A percentile compares a stretch with the other conserved stretches of the same genome.
phyloP scores from a whole-genome alignment of 1,139 yeast species.

The Zygoascus meyerae region DNA sequence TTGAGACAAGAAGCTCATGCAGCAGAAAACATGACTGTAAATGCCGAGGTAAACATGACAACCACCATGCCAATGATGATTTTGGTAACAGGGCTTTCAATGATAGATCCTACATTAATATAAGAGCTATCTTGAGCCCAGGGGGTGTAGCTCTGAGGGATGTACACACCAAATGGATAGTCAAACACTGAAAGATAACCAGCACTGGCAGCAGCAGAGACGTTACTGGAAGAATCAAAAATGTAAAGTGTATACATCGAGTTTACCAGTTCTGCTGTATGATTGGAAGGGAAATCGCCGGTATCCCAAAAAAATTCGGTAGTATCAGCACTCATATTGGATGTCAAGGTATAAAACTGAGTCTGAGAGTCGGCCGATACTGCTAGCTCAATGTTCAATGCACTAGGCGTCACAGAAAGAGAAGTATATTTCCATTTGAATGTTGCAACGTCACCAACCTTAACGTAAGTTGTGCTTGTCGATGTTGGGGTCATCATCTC shows the following conservation, averaged over 20 bases:
- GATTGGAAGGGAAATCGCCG: slow-evolving; percentile 26
- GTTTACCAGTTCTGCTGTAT: slow-evolving; percentile 27
- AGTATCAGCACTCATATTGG: slow-evolving; percentile 30
- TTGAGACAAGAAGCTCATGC: neutral
- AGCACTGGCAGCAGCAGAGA: slow-evolving; percentile 29
- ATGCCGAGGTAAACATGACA: slow-evolving; percentile 14
- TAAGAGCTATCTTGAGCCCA: slow-evolving; percentile 27
- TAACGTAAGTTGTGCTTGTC: slow-evolving; percentile 34
- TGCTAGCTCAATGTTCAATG: slow-evolving; percentile 35
- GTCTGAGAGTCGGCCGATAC: slow-evolving; percentile 36
- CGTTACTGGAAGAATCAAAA: slow-evolving; percentile 31
- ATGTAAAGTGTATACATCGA: slow-evolving; percentile 35
- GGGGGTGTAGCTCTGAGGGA: slow-evolving; percentile 34
- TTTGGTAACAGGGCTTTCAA: slow-evolving; percentile 19
- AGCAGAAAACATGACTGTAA: slow-evolving; percentile 13
- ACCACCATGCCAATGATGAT: slow-evolving; percentile 19
- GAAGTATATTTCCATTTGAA: slow-evolving; percentile 39
- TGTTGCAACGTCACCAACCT: slow-evolving; percentile 37
- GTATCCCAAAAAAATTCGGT: slow-evolving; percentile 38
- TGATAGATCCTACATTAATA: slow-evolving; percentile 17
- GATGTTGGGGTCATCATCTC: slow-evolving; percentile 33
- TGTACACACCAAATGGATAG: slow-evolving; percentile 34
- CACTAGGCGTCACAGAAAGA: slow-evolving; percentile 33
- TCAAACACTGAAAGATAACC: slow-evolving; percentile 33
- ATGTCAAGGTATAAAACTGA: slow-evolving; percentile 31